Percentiles rank a stretch among this genome's conserved stretches.
These are phyloP conservation scores for Candida neerlandica DNA, from an alignment of 1,139 yeast species.

Conservation along the genomic window DNA sequence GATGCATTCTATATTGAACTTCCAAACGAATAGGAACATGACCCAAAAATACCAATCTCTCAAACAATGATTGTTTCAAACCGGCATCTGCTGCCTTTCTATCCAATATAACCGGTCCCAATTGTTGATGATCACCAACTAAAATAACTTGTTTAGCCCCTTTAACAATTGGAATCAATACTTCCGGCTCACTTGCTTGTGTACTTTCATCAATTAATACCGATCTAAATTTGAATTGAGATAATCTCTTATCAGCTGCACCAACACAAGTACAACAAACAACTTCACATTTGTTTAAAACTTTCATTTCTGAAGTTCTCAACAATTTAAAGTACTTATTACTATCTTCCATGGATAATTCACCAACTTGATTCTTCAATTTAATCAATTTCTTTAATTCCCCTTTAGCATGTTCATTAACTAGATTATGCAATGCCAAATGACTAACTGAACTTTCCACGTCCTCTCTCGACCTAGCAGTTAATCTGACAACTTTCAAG, in stretches of 20 bases:
- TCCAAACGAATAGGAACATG: slow-evolving; percentile 84
- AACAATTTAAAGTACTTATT: slow-evolving; percentile 42
- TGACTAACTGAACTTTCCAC: slow-evolving; percentile 64
- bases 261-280: slow-evolving; percentile 93
- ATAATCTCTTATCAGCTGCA: slow-evolving; percentile 75
- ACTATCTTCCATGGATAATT: slow-evolving; percentile 59
- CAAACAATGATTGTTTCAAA: slow-evolving; percentile 80
- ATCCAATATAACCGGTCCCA: slow-evolving; percentile 88
- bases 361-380: slow-evolving; percentile 70
- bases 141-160: slow-evolving; percentile 88
- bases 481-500: slow-evolving; percentile 71
- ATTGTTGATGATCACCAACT: slow-evolving; percentile 95
- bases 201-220: slow-evolving; percentile 92
- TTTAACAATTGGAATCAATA: slow-evolving; percentile 82
- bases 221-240: slow-evolving; percentile 60
- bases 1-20: slow-evolving; percentile 96
- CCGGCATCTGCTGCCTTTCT: slow-evolving; percentile 86
- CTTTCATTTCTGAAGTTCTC: slow-evolving; percentile 49
- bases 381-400: slow-evolving; percentile 60
- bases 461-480: slow-evolving; percentile 80
- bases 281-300: slow-evolving; percentile 69
- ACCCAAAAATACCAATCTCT: slow-evolving; percentile 80
- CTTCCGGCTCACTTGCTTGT: slow-evolving; percentile 92
- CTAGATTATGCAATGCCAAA: slow-evolving; percentile 55
- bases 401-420: slow-evolving; percentile 50